Evolutionary conservation across 345 rosid species (phyloP), one percentile per base, ranked within the genome.

Genomic region (Populus deltoides): DNA sequence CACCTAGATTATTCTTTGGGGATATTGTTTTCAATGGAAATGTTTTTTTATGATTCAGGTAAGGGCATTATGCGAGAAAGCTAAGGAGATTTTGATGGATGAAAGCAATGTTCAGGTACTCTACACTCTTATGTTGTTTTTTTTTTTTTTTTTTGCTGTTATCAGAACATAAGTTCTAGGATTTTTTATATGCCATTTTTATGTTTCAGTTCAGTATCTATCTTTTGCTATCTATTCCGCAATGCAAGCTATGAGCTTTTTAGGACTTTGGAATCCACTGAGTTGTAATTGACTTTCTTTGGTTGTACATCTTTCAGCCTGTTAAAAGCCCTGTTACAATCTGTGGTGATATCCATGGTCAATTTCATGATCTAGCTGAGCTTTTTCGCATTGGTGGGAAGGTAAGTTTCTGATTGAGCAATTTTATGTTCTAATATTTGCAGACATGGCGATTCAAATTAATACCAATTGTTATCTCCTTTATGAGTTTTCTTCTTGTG

Each of bases 101-200:
- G 99, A 97, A 84, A 97, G 97, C 93, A 97, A 92, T 69, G 99
- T 97, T 81, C 99, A 97, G 99, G 99, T 96, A 22, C 61, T 68
- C 35, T 24, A 15, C 20, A 24, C 22, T 27, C 43, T 22, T 16
- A 43, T 41, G 49, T 2, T 16, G 6, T 35, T 74, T 15, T 63
- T 22, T 22, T 31, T 63, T 22, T 22, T n/a, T 63, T 22, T 22
- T 31, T 63, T 22, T 22, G 16, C 39, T 29, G 17, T 18, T 57
- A n/a, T 38, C 33, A 38, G 45, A 39, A 43, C 16, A 9, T 22
- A 10, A 31, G 22, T n/a, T 49, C 24, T 18, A 25, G 7, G 13
- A 72, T 31, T 59, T 66, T 73, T 36, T 16, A 20, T 25, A 4
- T 39, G 3, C 13, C 7, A 4, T 22, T 9, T 20, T 27, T 18